Evolutionary conservation across 495 filamentous ascomycete species (phyloP).

Genomic region (Gamarada debralockiae): DNA sequence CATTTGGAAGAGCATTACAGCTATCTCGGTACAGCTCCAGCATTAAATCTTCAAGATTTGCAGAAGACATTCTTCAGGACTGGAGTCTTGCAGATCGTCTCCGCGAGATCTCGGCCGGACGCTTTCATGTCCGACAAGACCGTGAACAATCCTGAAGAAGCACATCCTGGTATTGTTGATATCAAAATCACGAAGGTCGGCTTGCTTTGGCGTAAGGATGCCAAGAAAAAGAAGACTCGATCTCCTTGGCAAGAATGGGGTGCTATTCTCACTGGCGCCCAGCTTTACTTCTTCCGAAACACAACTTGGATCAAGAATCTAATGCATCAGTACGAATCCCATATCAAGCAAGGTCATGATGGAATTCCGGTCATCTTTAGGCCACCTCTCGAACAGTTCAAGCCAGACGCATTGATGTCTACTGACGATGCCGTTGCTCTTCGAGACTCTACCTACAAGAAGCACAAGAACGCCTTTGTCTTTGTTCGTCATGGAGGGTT

Average conservation of each 20-base stretch:
- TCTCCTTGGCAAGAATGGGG: conserved; percentile 99
- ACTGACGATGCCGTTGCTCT: conserved; percentile 89
- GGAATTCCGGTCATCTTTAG: conserved; percentile 78
- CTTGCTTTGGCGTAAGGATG: conserved; percentile 90
- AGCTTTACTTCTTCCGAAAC: conserved; percentile 95
- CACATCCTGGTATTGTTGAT: conserved; percentile 90
- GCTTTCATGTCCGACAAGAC: conserved; percentile 88
- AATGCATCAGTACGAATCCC: conserved; percentile 78
- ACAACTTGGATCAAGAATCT: conserved; percentile 86
- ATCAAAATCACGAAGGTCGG: conserved; percentile 98
- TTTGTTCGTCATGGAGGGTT: conserved; percentile 85
- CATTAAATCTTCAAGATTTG: conserved; percentile 70
- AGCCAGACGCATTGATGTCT: conserved; percentile 86
- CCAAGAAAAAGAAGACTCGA: conserved; percentile 88
- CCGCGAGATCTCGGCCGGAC: conserved; percentile 84
- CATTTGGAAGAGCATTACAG: conserved; percentile 87
- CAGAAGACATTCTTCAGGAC: conserved; percentile 87
- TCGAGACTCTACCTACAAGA: conserved; percentile 81
- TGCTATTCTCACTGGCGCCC: conserved; percentile 87
- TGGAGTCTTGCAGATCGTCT: conserved; percentile 90
- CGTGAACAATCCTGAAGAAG: conserved; percentile 77
- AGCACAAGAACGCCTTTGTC: conserved; percentile 93
- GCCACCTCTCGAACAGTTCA: conserved; percentile 86
- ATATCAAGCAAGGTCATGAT: conserved; percentile 64
- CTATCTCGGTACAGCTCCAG: conserved; percentile 71